phyloP scores from a whole-genome alignment of 140 eudicot genomes.

The Bidens hawaiensis region DNA sequence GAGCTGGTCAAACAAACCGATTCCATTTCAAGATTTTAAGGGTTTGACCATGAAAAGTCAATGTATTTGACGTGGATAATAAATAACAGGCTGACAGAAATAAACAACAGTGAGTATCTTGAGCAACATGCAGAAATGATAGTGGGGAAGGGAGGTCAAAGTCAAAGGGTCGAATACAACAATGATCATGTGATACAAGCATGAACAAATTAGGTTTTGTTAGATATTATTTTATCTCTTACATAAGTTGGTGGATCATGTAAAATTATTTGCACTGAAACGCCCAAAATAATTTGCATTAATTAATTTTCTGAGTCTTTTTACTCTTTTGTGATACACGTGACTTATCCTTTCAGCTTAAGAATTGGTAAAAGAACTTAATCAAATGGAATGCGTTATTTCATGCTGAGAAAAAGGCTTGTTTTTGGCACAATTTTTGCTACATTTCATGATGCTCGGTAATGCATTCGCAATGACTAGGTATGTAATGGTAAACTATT shows the following conservation, averaged over 20 bases:
- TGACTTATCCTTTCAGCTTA: constrained; percentile 57
- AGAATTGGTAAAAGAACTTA: constrained; percentile 85
- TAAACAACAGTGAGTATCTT: constrained; percentile 81
- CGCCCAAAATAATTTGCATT: background rate
- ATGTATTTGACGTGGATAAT: background rate
- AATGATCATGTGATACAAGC: constrained; percentile 28
- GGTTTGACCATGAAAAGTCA: constrained; percentile 14
- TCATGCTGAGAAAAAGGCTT: constrained; percentile 71
- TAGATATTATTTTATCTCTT: constrained; percentile 6
- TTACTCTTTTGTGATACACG: background rate
- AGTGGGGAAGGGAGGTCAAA: constrained; percentile 28
- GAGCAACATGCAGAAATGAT: constrained; percentile 60
- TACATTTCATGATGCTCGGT: constrained; percentile 87
- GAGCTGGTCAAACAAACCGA: background rate
- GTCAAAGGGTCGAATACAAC: constrained; percentile 16
- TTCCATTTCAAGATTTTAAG: background rate
- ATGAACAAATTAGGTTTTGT: constrained; percentile 1
- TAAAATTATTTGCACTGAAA: constrained; percentile 3
- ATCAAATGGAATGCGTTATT: constrained; percentile 63
- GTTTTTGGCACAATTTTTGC: constrained; percentile 83
- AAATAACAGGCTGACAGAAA: constrained; percentile 86
- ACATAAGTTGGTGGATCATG: constrained; percentile 1
- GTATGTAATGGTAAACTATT: constrained; percentile 31
- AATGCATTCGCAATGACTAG: constrained; percentile 84
- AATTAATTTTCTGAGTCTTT: background rate